Percentiles rank a stretch among this genome's conserved stretches.
Conservation (phyloP, 495 filamentous ascomycete species). For the Trichoderma asperelloides region DNA sequence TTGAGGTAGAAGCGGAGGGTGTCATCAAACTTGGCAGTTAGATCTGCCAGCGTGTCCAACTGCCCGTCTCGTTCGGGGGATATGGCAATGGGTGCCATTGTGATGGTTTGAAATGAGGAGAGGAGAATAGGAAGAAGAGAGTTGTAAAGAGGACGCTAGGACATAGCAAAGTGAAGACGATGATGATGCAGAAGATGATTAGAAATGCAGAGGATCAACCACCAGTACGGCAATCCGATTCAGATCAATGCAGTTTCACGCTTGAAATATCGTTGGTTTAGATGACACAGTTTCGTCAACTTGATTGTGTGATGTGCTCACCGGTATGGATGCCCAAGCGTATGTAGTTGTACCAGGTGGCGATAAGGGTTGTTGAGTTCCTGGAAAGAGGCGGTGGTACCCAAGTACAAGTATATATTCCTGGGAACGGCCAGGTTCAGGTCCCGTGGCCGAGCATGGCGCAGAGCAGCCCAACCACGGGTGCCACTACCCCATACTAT, state of each 20-base stretch:
- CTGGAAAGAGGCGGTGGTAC: too few relatives aligned
- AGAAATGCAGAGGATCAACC: background rate
- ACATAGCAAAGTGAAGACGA: background rate
- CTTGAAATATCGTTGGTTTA: too few relatives aligned
- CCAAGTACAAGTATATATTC: background rate
- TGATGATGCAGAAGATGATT: background rate
- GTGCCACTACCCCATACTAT: background rate
- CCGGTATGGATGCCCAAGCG: too few relatives aligned
- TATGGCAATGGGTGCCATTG: constrained; percentile 40
- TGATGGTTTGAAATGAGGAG: background rate
- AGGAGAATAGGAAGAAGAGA: background rate
- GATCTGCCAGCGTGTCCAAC: constrained; percentile 12
- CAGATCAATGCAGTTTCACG: too few relatives aligned
- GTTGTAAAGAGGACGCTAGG: background rate
- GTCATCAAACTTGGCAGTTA: constrained; percentile 36
- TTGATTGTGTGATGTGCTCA: too few relatives aligned
- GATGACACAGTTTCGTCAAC: too few relatives aligned
- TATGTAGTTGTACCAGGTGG: too few relatives aligned
- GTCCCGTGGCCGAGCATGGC: background rate
- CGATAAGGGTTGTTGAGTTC: too few relatives aligned
- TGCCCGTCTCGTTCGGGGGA: constrained; percentile 28
- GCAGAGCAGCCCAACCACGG: background rate
- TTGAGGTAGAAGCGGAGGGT: constrained; percentile 85
- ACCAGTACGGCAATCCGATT: too few relatives aligned
- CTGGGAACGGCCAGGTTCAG: background rate